Base-by-base conservation (phyloP, 2,329 filamentous ascomycete genomes). In the Diplodia intermedia region DNA sequence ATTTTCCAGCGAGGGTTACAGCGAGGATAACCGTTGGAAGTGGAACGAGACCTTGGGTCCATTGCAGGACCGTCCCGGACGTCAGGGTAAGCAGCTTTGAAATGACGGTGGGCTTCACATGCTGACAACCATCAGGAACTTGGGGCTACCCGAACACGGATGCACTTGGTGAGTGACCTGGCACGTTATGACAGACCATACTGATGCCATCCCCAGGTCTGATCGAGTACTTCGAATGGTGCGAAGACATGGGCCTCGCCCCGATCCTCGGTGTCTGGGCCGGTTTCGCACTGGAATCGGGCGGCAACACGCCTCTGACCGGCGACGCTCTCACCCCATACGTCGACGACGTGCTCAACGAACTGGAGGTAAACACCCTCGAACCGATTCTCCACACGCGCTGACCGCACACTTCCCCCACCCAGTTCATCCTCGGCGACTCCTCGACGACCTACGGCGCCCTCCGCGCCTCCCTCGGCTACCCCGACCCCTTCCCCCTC, bases 91-190 rank as follows among this genome's bases (percentile, higher is more conserved):
- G 36, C 90, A 20, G 89, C 84, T 84, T 40, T 70, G 50, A 31
- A 36, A 11, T 36, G 9, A 11, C 11, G 7, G 33, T 36, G 33
- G 33, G 33, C 2, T 36, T 12, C 8, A 55, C 43, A 56, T 38
- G 69, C 62, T 78, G 75, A 43, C 29, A 11, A 2, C 14, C 6
- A 14, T 15, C 53, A 66, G 82, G 82, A 23, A 82, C 85, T 29
- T 90, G 88, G 88, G 76, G 74, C 23, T 90, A 90, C 73, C 81
- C 85, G 50, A 86, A 89, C 71, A 90, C 87, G 0, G 82, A 90
- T 70, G 88, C 87, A 0, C 79, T 90, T 0, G 88, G 66, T 68
- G 36, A 47, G 49, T 26, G 4, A 9, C 2, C 8, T 36, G 3
- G 33, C 3, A 9, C 9, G 3, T 36, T 11, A 0, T 14, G 33